Percentiles rank a stretch among this genome's conserved stretches.
phyloP scores from a whole-genome alignment of 116 monocot genomes.

The Thalassia testudinum region DNA sequence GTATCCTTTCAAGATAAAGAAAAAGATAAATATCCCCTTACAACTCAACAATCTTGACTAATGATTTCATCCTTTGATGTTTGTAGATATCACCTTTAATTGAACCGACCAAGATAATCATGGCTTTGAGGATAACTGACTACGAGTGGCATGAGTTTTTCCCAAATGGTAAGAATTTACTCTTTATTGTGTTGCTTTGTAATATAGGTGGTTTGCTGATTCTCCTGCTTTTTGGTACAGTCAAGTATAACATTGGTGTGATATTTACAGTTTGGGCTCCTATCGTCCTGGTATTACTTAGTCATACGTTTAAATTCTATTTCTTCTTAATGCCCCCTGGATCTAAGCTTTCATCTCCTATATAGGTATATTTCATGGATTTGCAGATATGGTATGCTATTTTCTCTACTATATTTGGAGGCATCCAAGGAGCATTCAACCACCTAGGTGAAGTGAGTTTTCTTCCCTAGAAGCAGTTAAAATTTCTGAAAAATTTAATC shows the following conservation, averaged over 20 bases:
- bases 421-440: constrained; percentile 86
- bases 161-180: constrained; percentile 57
- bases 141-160: constrained; percentile 99
- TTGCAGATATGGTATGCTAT: constrained; percentile 99
- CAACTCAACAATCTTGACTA: too few species aligned
- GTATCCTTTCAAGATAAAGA: too few species aligned
- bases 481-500: too few species aligned
- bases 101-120: constrained; percentile 70
- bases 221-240: constrained; percentile 23
- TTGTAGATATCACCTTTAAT: constrained; percentile 78
- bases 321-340: neutral
- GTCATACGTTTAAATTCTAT: neutral
- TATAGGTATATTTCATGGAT: constrained; percentile 98
- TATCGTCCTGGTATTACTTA: constrained; percentile 57
- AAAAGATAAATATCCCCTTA: too few species aligned
- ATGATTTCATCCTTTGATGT: neutral
- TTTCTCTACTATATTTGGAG: constrained; percentile 84
- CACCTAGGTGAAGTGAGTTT: constrained; percentile 82
- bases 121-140: constrained; percentile 34
- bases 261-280: constrained; percentile 90
- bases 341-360: neutral
- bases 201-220: neutral
- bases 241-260: constrained; percentile 81
- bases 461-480: neutral
- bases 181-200: neutral